Conservation (phyloP, 2,329 filamentous ascomycete species). For the Penicillium sp. region DNA sequence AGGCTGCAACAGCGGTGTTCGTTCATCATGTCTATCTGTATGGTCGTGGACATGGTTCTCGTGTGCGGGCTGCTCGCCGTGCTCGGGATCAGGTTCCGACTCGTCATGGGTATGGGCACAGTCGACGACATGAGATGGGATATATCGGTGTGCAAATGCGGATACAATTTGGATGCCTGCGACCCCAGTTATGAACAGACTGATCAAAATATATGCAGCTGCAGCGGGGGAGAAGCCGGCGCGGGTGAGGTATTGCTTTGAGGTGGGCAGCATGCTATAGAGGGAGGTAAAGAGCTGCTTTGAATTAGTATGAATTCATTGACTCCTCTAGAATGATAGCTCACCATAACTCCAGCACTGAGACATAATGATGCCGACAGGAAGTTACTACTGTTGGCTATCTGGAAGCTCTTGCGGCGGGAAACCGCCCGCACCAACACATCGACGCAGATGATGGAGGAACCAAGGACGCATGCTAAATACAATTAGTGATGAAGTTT, state of each 20-base stretch:
- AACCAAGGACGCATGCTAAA: conserved; percentile 63
- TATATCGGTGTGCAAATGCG: conserved; percentile 45
- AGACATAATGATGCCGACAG: conserved; percentile 83
- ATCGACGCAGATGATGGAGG: conserved; percentile 85
- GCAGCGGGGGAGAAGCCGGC: conserved; percentile 64
- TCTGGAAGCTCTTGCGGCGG: conserved; percentile 72
- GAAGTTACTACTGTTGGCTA: conserved; percentile 86
- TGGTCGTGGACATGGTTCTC: conserved; percentile 21
- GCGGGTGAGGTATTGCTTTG: conserved; percentile 71
- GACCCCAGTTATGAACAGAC: conserved; percentile 49
- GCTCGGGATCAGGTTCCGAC: conserved; percentile 36
- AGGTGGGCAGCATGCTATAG: conserved; percentile 88
- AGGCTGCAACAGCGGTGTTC: conserved; percentile 31
- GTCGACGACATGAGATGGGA: conserved; percentile 51
- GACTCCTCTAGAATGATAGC: conserved; percentile 22
- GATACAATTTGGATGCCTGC: conserved; percentile 48
- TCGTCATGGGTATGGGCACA: conserved; percentile 47
- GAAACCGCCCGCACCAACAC: conserved; percentile 70
- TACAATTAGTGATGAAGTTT: not conserved
- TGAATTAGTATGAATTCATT: not conserved
- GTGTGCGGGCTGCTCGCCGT: conserved; percentile 23
- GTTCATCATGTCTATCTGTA: conserved; percentile 25
- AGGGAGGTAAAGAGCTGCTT: conserved; percentile 81
- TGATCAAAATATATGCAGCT: conserved; percentile 55
- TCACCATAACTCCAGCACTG: conserved; percentile 94